Base-by-base conservation (phyloP, 1,284 basidiomycete genomes). In the Cryptococcus jaspeensis region DNA sequence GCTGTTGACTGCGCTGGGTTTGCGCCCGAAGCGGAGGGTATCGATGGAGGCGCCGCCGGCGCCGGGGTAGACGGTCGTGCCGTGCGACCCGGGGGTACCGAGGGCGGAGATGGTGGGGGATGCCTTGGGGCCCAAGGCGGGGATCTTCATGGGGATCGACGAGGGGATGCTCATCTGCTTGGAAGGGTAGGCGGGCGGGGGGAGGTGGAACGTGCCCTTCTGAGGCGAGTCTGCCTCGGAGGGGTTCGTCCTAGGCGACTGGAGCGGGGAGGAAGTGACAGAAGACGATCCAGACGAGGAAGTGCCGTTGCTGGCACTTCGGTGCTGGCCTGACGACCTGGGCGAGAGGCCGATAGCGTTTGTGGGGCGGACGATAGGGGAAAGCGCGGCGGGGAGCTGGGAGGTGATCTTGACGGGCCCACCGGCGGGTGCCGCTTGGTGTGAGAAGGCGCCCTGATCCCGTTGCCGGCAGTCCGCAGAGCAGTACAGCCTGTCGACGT, bases 21-120 rank as follows among this genome's bases (percentile, higher is more conserved):
- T 71, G 49, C 74, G 71, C 25, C 73, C 74, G 55, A 73, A 76
- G 37, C 72, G 72, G 16, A 76, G 65, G 0, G 74, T 76, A 48
- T 76, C 74, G 49, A 74, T 66, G 18, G 70, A 73, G 3, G 65
- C 58, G 9, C 70, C 73, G 16, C 52, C 47, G n/a, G n/a, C 73
- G 16, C 52, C 28, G 5, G 60, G 63, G 54, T 61, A 65, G 36
- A 67, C 45, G 45, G 56, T 61, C 13, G 51, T 55, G 22, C 60
- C 60, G 16, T 60, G 55, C 16, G 61, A 64, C 20, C 49, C 67
- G 22, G 53, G 61, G 38, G 58, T 64, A 37, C 42, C 16, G 32
- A 36, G 25, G 32, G 46, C 52, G 25, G 25, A 40, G 13, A 55
- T 54, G 5, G 56, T 56, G 3, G 57, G 52, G 13, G 53, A 50